phyloP scores from a whole-genome alignment of 1,139 yeast genomes.

The Tardiomyces digboiensis region DNA sequence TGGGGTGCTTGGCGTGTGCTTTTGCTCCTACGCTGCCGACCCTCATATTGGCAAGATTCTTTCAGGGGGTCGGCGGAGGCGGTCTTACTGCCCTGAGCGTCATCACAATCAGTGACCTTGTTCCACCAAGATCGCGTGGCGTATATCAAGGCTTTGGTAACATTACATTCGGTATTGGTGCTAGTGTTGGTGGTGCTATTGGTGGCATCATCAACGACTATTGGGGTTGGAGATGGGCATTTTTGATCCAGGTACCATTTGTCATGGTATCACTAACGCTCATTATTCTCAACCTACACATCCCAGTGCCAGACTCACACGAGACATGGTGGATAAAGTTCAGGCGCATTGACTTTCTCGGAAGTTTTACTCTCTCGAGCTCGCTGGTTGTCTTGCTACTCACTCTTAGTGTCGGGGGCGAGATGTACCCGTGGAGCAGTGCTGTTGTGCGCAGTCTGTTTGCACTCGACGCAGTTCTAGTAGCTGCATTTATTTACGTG shows the following conservation, averaged over 20 bases:
- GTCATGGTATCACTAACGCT: constrained; percentile 40
- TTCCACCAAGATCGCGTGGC: constrained; percentile 49
- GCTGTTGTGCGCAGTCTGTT: constrained; percentile 27
- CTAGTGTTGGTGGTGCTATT: constrained; percentile 58
- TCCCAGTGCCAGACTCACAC: constrained; percentile 1
- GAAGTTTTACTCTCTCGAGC: constrained; percentile 51
- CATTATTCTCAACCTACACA: constrained; percentile 12
- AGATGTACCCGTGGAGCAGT: constrained; percentile 35
- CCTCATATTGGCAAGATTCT: constrained; percentile 52
- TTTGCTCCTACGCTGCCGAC: constrained; percentile 28
- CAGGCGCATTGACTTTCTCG: constrained; percentile 58
- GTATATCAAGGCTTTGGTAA: constrained; percentile 55
- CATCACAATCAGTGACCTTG: constrained; percentile 47
- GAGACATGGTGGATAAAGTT: constrained; percentile 7
- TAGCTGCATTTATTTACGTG: constrained; percentile 35
- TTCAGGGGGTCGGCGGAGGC: constrained; percentile 59
- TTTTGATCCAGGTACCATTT: constrained; percentile 54
- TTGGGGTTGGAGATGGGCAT: constrained; percentile 77
- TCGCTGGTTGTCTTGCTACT: constrained; percentile 45
- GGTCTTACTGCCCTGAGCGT: constrained; percentile 48
- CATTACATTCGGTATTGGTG: constrained; percentile 57
- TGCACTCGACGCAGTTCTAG: constrained; percentile 17
- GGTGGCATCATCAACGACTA: constrained; percentile 64
- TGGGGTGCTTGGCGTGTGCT: constrained; percentile 51
- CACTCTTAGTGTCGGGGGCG: constrained; percentile 65